Evolutionary conservation across 2,329 filamentous ascomycete genomes (phyloP), one percentile per base, ranked within the genome.

Genomic region (Sclerotinia subarctica): DNA sequence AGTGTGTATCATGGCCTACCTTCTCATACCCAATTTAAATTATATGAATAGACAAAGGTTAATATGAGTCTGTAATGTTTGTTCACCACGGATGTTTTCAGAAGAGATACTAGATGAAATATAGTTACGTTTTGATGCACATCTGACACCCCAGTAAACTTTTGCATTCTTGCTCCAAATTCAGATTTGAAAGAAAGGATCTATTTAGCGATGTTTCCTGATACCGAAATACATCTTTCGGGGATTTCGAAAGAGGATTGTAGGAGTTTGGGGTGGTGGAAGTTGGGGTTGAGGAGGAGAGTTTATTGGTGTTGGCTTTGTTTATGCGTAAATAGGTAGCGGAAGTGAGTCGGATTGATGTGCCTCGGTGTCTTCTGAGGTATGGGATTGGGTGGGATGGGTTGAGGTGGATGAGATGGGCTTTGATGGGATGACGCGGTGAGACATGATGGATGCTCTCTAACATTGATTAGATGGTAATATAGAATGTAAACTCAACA

Each of bases 21-120:
- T 42, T 24, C 26, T 52, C 46, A 63, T 42, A 42, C 38, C 3
- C 6, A 42, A 21, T 26, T 21, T 26, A 63, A 32, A 62, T 15
- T 51, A 63, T 38, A 51, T 51, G 59, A 51, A 63, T 63, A 42
- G 15, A 63, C 21, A 24, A 62, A 63, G 46, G 51, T 51, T 42
- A 62, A 51, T 42, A 62, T 51, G 26, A 26, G 15, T 17, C 26
- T 38, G 46, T 1, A 8, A 19, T 38, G 15, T 26, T 11, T 38
- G 8, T 26, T 17, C 21, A 38, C 24, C 15, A 1, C 51, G 26
- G 8, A 21, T 38, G 13, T 24, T 49, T 1, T 19, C 5, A 38
- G 21, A 0, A 35, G 44, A 35, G 19, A n/a, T 24, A 35, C 15
- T 24, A 26, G 2, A 62, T 19, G 44, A 2, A 62, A 62, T 26